Conservation (phyloP, 345 rosid genomes). For the Camelina laxa region DNA sequence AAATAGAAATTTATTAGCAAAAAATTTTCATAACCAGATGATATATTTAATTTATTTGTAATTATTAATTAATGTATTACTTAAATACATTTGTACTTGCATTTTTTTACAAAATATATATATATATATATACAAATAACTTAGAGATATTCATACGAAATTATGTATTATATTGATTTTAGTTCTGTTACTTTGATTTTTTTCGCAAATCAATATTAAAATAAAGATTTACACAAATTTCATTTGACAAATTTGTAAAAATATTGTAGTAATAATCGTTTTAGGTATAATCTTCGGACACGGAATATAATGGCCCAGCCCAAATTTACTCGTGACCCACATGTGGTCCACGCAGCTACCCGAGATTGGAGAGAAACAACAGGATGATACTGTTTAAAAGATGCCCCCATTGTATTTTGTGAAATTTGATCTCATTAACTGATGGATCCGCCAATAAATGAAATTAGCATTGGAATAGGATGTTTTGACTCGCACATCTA, state of each 20-base stretch:
- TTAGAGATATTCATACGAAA: background rate
- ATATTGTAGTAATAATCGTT: background rate
- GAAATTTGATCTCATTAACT: background rate
- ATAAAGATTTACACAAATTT: background rate
- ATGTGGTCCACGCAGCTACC: slow-evolving; percentile 1
- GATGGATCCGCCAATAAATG: background rate
- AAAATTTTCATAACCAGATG: background rate
- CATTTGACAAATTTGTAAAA: background rate
- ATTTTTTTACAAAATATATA: background rate
- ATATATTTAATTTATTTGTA: background rate
- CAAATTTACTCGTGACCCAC: slow-evolving; percentile 20
- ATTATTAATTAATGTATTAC: too few relatives aligned
- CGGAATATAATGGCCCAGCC: slow-evolving; percentile 29
- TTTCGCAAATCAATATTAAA: background rate
- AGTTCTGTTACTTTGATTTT: background rate
- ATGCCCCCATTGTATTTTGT: background rate
- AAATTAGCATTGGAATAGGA: slow-evolving; percentile 12
- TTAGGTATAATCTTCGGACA: background rate
- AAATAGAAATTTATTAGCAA: background rate
- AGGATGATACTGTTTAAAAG: background rate
- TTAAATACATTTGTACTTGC: background rate
- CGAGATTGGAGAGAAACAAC: background rate
- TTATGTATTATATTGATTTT: background rate
- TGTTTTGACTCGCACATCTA: slow-evolving; percentile 17
- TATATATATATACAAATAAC: background rate